Conservation (phyloP, 192 early-diverging fungal genomes). For the Backusella tarrabulga region DNA sequence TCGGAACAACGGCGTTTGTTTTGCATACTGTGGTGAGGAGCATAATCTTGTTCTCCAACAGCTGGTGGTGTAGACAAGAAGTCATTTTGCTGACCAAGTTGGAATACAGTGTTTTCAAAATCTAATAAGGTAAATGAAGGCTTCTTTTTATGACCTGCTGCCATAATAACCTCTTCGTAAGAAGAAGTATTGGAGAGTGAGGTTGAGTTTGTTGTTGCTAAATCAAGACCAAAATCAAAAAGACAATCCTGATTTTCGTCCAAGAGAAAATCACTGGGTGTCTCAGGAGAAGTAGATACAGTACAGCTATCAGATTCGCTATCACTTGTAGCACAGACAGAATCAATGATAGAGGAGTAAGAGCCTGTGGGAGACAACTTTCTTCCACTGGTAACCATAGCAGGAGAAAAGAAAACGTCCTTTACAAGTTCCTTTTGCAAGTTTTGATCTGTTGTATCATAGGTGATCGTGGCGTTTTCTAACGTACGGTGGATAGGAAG, state of each 20-base stretch:
- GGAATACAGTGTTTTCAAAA: neutral
- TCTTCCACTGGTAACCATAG: slow-evolving; percentile 19
- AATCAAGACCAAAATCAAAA: slow-evolving; percentile 21
- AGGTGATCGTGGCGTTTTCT: slow-evolving; percentile 38
- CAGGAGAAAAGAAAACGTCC: slow-evolving; percentile 44
- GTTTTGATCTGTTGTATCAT: slow-evolving; percentile 19
- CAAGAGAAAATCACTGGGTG: slow-evolving; percentile 22
- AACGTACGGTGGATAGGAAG: slow-evolving; percentile 29
- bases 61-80: neutral
- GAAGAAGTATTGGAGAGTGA: neutral
- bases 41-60: neutral
- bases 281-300: slow-evolving; percentile 18
- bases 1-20: slow-evolving; percentile 10
- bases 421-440: slow-evolving; percentile 35
- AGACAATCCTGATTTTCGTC: slow-evolving; percentile 13
- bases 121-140: neutral
- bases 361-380: neutral
- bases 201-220: neutral
- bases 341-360: neutral
- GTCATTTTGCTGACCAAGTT: neutral
- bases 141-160: slow-evolving; percentile 14
- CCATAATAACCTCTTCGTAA: slow-evolving; percentile 14
- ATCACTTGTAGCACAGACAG: slow-evolving; percentile 14
- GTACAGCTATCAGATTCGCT: slow-evolving; percentile 19
- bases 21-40: neutral